A percentile compares a stretch with the other conserved stretches of the same genome.
phyloP scores from a whole-genome alignment of 768 basidiomycete genomes.

The Chalciporus chontae region DNA sequence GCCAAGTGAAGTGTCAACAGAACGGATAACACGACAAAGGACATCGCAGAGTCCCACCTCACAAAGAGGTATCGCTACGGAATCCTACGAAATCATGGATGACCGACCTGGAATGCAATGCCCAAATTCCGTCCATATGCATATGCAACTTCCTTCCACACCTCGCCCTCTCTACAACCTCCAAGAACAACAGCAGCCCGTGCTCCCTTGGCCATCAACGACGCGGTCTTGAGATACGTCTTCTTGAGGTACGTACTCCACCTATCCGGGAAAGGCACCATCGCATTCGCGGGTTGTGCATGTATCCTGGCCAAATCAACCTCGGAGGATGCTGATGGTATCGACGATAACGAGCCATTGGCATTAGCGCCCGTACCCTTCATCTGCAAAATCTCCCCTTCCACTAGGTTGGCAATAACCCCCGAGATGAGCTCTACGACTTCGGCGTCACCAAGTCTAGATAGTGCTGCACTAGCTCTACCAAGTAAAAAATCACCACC shows the following conservation, averaged over 20 bases:
- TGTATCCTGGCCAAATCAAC: conserved; percentile 39
- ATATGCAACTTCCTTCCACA: conserved; percentile 88
- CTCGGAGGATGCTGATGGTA: not conserved
- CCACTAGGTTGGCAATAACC: conserved; percentile 93
- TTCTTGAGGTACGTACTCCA: conserved; percentile 86
- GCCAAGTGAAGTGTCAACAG: not conserved
- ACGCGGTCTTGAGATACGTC: conserved; percentile 91
- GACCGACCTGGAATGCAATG: conserved; percentile 88
- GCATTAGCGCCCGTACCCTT: conserved; percentile 10
- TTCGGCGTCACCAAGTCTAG: conserved; percentile 80
- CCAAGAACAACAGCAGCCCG: conserved; percentile 86
- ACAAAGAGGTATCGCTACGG: not conserved
- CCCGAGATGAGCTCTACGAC: conserved; percentile 92
- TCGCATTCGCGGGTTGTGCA: conserved; percentile 33
- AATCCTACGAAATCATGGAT: not conserved
- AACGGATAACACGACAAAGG: not conserved
- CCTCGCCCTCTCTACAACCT: conserved; percentile 70
- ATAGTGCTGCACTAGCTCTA: conserved; percentile 82
- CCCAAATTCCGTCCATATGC: conserved; percentile 88
- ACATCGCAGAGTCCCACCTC: not conserved
- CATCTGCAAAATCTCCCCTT: conserved; percentile 90
- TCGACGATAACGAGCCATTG: not conserved
- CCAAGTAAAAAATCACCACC: conserved; percentile 96
- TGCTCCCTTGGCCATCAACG: conserved; percentile 84
- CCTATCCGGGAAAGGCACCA: conserved; percentile 40